phyloP scores from a whole-genome alignment of 23 red algal genomes.

The Gracilaria caudata region DNA sequence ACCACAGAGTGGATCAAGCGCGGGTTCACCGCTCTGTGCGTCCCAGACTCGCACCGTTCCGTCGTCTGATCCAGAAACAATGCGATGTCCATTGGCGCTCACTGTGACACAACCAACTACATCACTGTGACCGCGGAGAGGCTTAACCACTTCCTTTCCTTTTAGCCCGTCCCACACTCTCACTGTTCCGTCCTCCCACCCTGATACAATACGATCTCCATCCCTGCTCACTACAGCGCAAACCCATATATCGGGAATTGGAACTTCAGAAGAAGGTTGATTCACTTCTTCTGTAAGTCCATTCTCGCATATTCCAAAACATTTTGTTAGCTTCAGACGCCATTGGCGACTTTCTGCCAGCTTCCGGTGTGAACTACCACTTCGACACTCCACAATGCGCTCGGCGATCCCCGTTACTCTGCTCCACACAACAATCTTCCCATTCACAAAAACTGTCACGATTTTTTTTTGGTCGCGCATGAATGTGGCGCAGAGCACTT shows the following conservation, averaged over 20 bases:
- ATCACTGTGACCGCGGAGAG: background rate
- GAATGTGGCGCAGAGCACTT: background rate
- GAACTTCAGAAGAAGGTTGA: no score
- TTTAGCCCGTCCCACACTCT: background rate
- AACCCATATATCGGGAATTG: no score
- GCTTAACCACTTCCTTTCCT: background rate
- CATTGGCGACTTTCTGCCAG: background rate
- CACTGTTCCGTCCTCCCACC: background rate
- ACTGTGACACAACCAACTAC: background rate
- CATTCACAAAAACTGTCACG: background rate
- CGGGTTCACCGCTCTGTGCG: no score
- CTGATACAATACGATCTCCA: background rate
- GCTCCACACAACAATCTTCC: background rate
- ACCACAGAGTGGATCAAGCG: background rate
- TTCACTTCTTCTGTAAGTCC: background rate
- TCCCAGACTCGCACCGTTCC: background rate
- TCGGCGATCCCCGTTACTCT: background rate
- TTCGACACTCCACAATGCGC: background rate
- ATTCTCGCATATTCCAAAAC: background rate
- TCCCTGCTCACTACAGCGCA: background rate
- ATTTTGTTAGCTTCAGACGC: background rate
- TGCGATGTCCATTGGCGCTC: no score
- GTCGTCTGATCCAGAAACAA: no score
- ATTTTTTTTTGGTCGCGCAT: background rate
- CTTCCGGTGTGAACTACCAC: background rate